Evolutionary conservation across 2,329 filamentous ascomycete genomes (phyloP).

Genomic region (Clonostachys rhizophaga): DNA sequence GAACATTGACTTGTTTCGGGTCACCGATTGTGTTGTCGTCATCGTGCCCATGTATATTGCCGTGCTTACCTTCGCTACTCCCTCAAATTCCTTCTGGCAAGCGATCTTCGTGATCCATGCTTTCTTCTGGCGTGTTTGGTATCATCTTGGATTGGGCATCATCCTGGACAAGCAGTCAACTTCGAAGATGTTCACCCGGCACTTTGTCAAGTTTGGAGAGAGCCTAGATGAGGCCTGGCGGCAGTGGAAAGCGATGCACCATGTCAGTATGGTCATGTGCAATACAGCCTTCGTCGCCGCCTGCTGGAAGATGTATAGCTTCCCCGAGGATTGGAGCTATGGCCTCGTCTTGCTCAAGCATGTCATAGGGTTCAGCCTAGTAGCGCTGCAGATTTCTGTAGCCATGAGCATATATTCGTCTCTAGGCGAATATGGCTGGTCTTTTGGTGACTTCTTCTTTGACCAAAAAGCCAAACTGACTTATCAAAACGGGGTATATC

Average conservation of each 20-base stretch:
- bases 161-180: constrained; percentile 83
- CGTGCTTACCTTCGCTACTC: constrained; percentile 68
- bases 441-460: constrained; percentile 98
- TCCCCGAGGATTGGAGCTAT: constrained; percentile 83
- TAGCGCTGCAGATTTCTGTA: constrained; percentile 89
- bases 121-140: constrained; percentile 83
- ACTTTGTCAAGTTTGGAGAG: constrained; percentile 96
- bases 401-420: constrained; percentile 91
- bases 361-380: constrained; percentile 73
- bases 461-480: constrained; percentile 84
- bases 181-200: constrained; percentile 90
- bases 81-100: constrained; percentile 71
- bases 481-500: constrained; percentile 88
- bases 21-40: constrained; percentile 77
- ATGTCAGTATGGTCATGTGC: constrained; percentile 87
- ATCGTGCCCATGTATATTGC: constrained; percentile 74
- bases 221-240: constrained; percentile 88
- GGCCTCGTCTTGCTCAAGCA: constrained; percentile 85
- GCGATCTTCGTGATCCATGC: constrained; percentile 79
- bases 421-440: constrained; percentile 97
- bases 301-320: constrained; percentile 92
- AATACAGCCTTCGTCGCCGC: constrained; percentile 86
- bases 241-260: constrained; percentile 96
- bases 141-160: constrained; percentile 79
- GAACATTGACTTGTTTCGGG: constrained; percentile 85